phyloP scores from a whole-genome alignment of 2,329 filamentous ascomycete genomes.

The Aspergillus flavus region DNA sequence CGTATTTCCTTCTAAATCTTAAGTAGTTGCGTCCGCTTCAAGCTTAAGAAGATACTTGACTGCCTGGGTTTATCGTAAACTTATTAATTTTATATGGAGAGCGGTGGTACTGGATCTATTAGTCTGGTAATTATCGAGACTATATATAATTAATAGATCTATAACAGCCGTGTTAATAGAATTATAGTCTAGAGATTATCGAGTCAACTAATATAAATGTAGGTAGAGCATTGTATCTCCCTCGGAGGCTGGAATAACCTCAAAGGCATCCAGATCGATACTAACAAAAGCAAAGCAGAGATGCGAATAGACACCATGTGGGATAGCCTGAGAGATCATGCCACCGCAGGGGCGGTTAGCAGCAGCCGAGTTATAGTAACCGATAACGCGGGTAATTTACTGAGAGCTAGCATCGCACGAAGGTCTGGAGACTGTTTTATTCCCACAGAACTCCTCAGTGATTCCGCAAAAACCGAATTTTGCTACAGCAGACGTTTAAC shows the following conservation, averaged over 20 bases:
- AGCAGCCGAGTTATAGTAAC: constrained; percentile 21
- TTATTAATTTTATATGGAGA: neutral
- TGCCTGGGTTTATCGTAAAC: neutral
- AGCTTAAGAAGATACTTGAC: neutral
- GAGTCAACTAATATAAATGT: neutral
- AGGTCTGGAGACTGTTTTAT: constrained; percentile 12
- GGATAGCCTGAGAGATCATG: constrained; percentile 14
- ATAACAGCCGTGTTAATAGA: neutral
- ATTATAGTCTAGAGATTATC: neutral
- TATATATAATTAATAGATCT: neutral
- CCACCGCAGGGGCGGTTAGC: constrained; percentile 6
- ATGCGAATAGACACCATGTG: constrained; percentile 14
- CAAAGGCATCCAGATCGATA: constrained; percentile 13
- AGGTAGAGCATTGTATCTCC: neutral
- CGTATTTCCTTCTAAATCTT: neutral
- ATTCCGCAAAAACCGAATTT: constrained; percentile 17
- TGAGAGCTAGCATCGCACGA: constrained; percentile 9
- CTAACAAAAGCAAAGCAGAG: constrained; percentile 15
- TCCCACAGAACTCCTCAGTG: constrained; percentile 12
- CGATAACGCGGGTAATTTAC: constrained; percentile 14
- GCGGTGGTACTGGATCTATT: neutral
- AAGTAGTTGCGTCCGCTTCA: neutral
- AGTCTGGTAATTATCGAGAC: neutral
- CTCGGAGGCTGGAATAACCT: neutral
- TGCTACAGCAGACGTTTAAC: constrained; percentile 30